Conservation (phyloP, 441 rosid genomes). For the Euphorbia neoarborescens region DNA sequence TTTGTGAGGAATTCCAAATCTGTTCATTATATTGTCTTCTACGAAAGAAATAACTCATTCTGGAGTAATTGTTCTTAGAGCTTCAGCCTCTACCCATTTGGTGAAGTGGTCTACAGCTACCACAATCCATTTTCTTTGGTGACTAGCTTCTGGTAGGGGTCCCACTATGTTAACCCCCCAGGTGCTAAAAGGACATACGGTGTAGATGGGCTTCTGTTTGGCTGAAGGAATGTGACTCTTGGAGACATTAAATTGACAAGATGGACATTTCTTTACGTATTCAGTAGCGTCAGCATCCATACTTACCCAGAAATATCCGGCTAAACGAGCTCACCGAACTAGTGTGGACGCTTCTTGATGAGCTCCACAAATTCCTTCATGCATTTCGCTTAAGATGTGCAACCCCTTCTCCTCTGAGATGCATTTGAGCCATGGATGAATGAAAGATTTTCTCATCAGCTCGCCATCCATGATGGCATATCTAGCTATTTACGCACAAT, state of each 20-base stretch:
- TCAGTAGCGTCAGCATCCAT: background rate
- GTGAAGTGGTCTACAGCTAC: no score
- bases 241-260: background rate
- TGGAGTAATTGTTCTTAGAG: background rate
- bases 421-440: no score
- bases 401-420: no score
- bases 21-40: no score
- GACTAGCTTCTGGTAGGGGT: background rate
- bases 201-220: background rate
- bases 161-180: background rate
- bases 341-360: background rate
- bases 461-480: no score
- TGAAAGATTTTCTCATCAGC: no score
- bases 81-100: no score
- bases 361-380: background rate
- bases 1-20: no score
- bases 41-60: background rate
- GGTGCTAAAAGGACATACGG: background rate
- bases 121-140: background rate
- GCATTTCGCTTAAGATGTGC: background rate
- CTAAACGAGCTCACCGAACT: background rate
- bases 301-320: background rate
- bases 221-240: background rate
- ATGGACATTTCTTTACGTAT: background rate
- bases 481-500: no score